Conservation (phyloP, 331 rosid genomes). For the Acacia pycnantha region DNA sequence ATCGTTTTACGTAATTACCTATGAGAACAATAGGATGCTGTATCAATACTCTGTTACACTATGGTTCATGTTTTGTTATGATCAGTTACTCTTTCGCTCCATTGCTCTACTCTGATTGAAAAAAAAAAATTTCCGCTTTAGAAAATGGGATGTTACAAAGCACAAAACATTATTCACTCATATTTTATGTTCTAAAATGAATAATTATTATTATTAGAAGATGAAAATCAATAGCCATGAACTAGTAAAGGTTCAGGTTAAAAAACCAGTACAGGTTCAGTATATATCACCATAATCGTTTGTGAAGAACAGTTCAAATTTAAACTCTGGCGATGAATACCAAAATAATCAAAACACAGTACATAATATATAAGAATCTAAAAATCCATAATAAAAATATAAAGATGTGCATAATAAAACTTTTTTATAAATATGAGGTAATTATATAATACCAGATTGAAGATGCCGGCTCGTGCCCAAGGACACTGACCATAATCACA, state of each 20-base stretch:
- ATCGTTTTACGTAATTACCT: too few relatives aligned
- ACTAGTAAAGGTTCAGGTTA: not conserved
- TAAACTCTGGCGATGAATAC: not conserved
- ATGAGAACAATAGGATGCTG: too few relatives aligned
- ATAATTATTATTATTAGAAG: not conserved
- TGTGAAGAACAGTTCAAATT: not conserved
- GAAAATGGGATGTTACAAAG: too few relatives aligned
- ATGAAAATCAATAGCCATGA: not conserved
- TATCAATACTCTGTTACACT: too few relatives aligned
- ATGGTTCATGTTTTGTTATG: too few relatives aligned
- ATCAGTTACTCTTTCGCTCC: too few relatives aligned
- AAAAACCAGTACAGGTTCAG: not conserved
- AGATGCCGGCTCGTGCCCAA: slow-evolving; percentile 50
- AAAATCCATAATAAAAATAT: not conserved
- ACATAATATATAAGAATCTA: not conserved
- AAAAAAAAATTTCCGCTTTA: too few relatives aligned
- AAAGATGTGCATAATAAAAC: not conserved
- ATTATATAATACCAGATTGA: slow-evolving; percentile 40
- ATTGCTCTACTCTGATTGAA: too few relatives aligned
- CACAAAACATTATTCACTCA: not conserved
- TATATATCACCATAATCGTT: not conserved
- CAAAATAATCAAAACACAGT: not conserved
- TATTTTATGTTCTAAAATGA: not conserved
- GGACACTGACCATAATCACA: slow-evolving; percentile 65
- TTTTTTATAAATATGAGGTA: not conserved